These are phyloP conservation scores for Clarireedia monteithiana DNA, from an alignment of 2,329 filamentous ascomycete species.

Conservation along the genomic window DNA sequence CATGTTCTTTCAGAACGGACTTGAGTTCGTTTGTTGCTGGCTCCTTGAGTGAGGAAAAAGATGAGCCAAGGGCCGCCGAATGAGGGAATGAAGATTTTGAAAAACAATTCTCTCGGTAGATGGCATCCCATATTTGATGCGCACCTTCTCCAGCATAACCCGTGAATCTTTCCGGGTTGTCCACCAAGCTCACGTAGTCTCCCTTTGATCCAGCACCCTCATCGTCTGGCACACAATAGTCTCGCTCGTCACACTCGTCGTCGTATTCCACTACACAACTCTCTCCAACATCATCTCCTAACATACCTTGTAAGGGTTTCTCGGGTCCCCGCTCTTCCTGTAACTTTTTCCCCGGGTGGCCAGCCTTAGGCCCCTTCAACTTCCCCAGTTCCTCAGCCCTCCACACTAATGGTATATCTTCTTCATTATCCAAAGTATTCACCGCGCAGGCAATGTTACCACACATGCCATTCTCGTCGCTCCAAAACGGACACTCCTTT, in stretches of 20 bases:
- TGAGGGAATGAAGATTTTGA: slow-evolving; percentile 56
- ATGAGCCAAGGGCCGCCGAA: slow-evolving; percentile 46
- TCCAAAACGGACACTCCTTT: slow-evolving; percentile 94
- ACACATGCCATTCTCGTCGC: slow-evolving; percentile 86
- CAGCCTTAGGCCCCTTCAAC: slow-evolving; percentile 82
- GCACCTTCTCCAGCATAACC: slow-evolving; percentile 82
- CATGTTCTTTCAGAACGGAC: slow-evolving; percentile 50
- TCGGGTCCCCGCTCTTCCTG: slow-evolving; percentile 61
- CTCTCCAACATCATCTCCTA: slow-evolving; percentile 84
- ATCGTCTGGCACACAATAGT: slow-evolving; percentile 95
- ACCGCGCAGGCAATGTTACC: slow-evolving; percentile 96
- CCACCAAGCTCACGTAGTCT: slow-evolving; percentile 89
- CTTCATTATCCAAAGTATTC: slow-evolving; percentile 88
- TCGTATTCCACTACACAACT: slow-evolving; percentile 97
- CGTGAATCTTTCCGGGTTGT: slow-evolving; percentile 93
- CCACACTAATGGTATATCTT: slow-evolving; percentile 89
- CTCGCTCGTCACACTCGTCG: slow-evolving; percentile 91
- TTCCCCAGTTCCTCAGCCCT: slow-evolving; percentile 86
- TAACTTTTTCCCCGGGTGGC: slow-evolving; percentile 70
- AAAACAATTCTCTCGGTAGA: slow-evolving; percentile 98
- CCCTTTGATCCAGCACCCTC: slow-evolving; percentile 80
- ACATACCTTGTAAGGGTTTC: slow-evolving; percentile 68
- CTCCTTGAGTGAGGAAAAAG: slow-evolving; percentile 21
- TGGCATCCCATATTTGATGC: slow-evolving; percentile 89
- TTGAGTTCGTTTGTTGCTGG: slow-evolving; percentile 54